These are phyloP conservation scores for Trichoderma virens DNA, from an alignment of 495 filamentous ascomycete genomes.

Conservation along the genomic window DNA sequence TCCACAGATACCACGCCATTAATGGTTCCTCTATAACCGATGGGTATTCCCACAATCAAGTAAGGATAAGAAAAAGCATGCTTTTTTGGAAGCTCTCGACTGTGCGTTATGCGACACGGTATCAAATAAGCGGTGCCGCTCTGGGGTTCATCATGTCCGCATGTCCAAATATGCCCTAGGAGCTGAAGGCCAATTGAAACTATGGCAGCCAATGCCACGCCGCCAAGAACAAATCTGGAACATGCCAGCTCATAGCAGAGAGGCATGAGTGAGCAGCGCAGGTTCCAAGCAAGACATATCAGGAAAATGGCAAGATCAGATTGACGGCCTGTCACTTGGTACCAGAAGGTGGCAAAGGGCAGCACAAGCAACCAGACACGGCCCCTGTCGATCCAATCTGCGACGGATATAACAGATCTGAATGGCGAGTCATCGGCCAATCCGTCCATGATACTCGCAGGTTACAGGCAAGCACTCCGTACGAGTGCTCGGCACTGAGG, in stretches of 20 bases:
- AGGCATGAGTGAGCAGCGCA: background rate
- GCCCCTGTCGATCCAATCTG: background rate
- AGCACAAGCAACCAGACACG: constrained; percentile 10
- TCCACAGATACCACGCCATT: constrained; percentile 49
- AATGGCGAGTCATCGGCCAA: background rate
- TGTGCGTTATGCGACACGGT: constrained; percentile 54
- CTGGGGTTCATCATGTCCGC: too few species aligned
- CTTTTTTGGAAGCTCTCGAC: constrained; percentile 52
- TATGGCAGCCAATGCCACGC: background rate
- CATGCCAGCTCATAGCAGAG: too few species aligned
- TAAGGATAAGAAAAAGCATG: constrained; percentile 62
- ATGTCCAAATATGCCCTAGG: too few species aligned
- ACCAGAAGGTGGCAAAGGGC: background rate
- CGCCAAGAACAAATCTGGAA: background rate
- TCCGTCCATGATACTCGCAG: background rate
- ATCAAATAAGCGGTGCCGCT: too few species aligned
- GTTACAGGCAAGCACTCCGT: background rate
- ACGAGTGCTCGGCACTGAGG: background rate
- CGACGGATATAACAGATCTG: background rate
- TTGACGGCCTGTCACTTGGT: background rate
- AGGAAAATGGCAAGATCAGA: background rate
- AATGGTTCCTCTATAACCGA: constrained; percentile 48
- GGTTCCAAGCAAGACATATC: background rate
- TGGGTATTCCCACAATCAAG: constrained; percentile 57
- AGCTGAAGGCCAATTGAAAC: too few species aligned